Evolutionary conservation across 257 asterid species (phyloP).

Genomic region (Paraleonurus japonicus): DNA sequence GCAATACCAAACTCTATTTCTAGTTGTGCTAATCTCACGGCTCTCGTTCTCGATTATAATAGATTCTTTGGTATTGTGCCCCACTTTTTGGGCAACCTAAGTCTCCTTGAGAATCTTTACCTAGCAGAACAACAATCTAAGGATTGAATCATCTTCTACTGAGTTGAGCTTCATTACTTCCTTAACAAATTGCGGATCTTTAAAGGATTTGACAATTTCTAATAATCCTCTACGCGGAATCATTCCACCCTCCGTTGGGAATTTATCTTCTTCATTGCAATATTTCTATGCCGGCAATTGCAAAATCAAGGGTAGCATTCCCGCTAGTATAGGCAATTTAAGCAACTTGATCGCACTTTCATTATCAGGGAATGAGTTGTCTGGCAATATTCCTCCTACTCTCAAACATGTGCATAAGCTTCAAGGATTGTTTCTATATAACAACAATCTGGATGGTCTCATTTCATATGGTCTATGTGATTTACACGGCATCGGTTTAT

Average conservation of each 20-base stretch:
- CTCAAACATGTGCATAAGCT: background rate
- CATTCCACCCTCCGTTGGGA: slow-evolving; percentile 33
- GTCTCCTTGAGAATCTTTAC: background rate
- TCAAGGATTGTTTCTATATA: background rate
- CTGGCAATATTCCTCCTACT: background rate
- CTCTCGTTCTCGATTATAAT: background rate
- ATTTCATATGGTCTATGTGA: background rate
- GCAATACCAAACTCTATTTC: background rate
- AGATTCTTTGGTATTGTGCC: background rate
- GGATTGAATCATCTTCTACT: background rate
- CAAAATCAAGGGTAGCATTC: slow-evolving; percentile 2
- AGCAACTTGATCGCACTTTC: background rate
- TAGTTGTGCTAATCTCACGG: background rate
- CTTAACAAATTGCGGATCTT: slow-evolving; percentile 23
- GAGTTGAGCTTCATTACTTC: slow-evolving; percentile 27
- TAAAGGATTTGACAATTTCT: background rate
- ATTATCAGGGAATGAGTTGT: background rate
- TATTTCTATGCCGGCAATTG: background rate
- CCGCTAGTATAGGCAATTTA: background rate
- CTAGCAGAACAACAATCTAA: background rate
- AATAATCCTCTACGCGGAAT: slow-evolving; percentile 18
- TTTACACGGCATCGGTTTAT: background rate
- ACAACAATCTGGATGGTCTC: slow-evolving; percentile 7
- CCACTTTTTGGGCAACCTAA: background rate
- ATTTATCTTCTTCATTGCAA: slow-evolving; percentile 27